Evolutionary conservation across 176 grass and related monocot species (phyloP).

Genomic region (Ensete glaucum): DNA sequence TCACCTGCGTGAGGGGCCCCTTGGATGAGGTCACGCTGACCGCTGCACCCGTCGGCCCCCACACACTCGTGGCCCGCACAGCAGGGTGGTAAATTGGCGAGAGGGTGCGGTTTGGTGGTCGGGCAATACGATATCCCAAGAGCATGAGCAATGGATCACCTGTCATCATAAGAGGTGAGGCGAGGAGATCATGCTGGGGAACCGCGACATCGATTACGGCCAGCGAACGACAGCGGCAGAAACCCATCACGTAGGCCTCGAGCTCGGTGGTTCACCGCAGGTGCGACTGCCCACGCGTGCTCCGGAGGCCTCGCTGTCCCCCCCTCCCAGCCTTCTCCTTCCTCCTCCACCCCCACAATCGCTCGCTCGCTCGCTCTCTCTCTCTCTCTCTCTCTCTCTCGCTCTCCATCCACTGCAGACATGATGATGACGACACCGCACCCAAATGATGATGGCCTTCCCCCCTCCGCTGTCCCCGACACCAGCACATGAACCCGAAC

Average conservation of each 20-base stretch:
- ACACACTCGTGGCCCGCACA: no score
- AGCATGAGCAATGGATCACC: background rate
- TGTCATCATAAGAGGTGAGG: background rate
- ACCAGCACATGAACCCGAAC: background rate
- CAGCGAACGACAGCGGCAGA: background rate
- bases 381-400: background rate
- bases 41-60: no score
- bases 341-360: no score
- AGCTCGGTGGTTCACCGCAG: background rate
- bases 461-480: background rate
- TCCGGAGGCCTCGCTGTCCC: conserved; percentile 4
- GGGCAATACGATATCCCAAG: no score
- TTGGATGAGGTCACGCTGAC: no score
- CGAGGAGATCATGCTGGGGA: conserved; percentile 1
- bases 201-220: background rate
- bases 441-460: conserved; percentile 8
- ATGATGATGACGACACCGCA: background rate
- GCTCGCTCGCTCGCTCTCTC: no score
- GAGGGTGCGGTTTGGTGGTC: no score
- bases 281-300: conserved; percentile 1
- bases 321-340: background rate
- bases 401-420: background rate
- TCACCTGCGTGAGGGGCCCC: no score
- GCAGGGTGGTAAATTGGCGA: no score
- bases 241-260: background rate